phyloP scores from a whole-genome alignment of 1,284 basidiomycete genomes.

The Ganoderma lucidum region DNA sequence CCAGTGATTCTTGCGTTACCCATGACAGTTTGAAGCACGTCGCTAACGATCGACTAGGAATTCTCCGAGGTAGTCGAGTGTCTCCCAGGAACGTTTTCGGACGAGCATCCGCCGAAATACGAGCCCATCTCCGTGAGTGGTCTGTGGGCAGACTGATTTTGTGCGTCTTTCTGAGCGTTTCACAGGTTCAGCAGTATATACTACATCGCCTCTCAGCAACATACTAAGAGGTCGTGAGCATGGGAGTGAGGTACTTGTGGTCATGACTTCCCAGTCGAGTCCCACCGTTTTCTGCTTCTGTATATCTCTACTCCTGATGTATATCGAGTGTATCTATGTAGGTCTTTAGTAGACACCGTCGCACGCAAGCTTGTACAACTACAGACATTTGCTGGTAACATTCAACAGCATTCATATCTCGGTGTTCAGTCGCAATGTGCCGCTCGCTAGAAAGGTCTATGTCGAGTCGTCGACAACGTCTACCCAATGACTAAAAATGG shows the following conservation, averaged over 20 bases:
- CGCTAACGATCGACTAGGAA: constrained; percentile 43
- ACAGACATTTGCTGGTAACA: too few relatives aligned
- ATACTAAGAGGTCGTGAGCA: neutral
- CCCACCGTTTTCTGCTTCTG: neutral
- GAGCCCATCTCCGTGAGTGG: constrained; percentile 47
- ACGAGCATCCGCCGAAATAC: constrained; percentile 50
- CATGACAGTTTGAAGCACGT: neutral
- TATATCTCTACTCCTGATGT: neutral
- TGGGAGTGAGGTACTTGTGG: neutral
- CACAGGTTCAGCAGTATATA: constrained; percentile 31
- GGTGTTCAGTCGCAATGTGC: neutral
- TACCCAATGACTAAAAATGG: neutral
- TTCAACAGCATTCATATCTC: too few relatives aligned
- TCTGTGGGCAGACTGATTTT: neutral
- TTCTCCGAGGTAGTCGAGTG: constrained; percentile 52
- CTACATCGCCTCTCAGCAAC: constrained; percentile 29
- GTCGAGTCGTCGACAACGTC: neutral
- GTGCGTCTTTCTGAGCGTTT: neutral
- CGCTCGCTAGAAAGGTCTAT: neutral
- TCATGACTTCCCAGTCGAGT: neutral
- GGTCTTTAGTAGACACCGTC: too few relatives aligned
- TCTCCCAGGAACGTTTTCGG: constrained; percentile 60
- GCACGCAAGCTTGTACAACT: too few relatives aligned
- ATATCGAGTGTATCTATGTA: neutral
- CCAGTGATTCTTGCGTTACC: constrained; percentile 43